Evolutionary conservation across 1,284 basidiomycete genomes (phyloP).

Genomic region (Clitocybe nebularis): DNA sequence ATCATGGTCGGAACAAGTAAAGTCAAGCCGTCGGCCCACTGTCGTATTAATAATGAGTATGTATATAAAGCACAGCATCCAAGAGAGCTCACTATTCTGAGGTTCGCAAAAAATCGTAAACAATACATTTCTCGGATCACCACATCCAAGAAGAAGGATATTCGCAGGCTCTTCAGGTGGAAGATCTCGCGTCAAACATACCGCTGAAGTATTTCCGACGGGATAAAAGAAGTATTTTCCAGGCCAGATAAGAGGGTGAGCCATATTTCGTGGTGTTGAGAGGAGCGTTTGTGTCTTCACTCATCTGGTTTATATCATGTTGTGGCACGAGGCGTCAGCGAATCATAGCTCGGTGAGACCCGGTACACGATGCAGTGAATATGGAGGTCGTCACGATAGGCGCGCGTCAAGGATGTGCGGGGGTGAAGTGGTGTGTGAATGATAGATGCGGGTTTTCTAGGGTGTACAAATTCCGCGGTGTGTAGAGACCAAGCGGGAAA

Average conservation of each 20-base stretch:
- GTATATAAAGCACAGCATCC: background rate
- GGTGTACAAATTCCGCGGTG: too few relatives aligned
- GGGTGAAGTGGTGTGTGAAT: too few relatives aligned
- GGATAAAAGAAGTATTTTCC: constrained; percentile 39
- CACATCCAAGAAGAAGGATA: constrained; percentile 42
- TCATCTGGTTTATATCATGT: too few relatives aligned
- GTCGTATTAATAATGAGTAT: background rate
- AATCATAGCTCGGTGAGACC: too few relatives aligned
- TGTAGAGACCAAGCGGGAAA: too few relatives aligned
- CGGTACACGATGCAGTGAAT: too few relatives aligned
- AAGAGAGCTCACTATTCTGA: constrained; percentile 5
- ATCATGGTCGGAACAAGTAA: constrained; percentile 60
- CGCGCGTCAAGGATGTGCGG: too few relatives aligned
- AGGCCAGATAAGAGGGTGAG: constrained; percentile 22
- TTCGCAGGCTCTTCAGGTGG: constrained; percentile 34
- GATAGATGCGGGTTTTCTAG: too few relatives aligned
- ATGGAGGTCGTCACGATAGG: too few relatives aligned
- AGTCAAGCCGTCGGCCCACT: constrained; percentile 37
- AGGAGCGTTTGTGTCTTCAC: too few relatives aligned
- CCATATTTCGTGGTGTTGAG: too few relatives aligned
- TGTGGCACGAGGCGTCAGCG: too few relatives aligned
- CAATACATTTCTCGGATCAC: constrained; percentile 43
- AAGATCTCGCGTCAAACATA: constrained; percentile 36
- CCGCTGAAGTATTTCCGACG: constrained; percentile 41
- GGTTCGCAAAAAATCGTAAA: constrained; percentile 32